phyloP scores from a whole-genome alignment of 495 filamentous ascomycete species.

The Neurospora pannonica region DNA sequence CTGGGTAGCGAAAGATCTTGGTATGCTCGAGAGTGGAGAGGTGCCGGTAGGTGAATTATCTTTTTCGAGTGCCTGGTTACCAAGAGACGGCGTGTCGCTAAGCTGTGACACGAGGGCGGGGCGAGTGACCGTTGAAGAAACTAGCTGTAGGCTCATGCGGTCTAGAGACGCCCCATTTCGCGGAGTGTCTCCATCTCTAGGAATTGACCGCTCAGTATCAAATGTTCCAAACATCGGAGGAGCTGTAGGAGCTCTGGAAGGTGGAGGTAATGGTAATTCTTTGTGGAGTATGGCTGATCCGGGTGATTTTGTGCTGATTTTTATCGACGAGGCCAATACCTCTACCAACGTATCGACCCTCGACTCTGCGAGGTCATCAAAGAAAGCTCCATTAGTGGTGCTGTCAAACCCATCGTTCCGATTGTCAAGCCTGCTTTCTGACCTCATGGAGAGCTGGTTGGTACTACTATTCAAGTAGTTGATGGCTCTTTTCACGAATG shows the following conservation, averaged over 20 bases:
- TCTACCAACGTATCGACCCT: neutral
- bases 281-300: neutral
- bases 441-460: neutral
- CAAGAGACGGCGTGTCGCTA: neutral
- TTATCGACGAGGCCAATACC: neutral
- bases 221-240: neutral
- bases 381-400: neutral
- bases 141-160: neutral
- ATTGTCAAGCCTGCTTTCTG: neutral
- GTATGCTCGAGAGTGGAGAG: neutral
- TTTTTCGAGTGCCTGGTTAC: neutral
- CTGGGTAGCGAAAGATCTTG: neutral
- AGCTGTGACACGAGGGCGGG: neutral
- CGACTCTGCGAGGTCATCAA: neutral
- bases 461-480: neutral
- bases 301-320: neutral
- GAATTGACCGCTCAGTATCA: neutral
- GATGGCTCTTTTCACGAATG: neutral
- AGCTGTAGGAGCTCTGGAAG: neutral
- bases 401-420: neutral
- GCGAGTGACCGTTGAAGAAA: neutral
- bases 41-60: neutral
- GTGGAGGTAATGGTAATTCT: neutral
- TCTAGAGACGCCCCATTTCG: neutral
- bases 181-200: neutral